These are phyloP conservation scores for Xanthoceras sorbifolium DNA, from an alignment of 345 rosid species.

Conservation along the genomic window DNA sequence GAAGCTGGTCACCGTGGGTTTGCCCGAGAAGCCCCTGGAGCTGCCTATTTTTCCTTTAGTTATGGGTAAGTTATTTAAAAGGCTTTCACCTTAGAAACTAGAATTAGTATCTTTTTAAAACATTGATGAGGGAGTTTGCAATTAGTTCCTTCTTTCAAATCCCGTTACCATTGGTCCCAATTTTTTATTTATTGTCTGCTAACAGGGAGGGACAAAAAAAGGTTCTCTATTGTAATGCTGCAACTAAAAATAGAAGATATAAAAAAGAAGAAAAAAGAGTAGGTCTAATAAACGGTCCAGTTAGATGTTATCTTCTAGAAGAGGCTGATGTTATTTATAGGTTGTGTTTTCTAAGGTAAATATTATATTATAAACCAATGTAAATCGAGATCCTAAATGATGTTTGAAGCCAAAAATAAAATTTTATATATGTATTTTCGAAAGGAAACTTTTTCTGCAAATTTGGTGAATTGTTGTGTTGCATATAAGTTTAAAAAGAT, in stretches of 20 bases:
- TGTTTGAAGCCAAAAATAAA: neutral
- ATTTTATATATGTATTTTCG: neutral
- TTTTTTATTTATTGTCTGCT: no score
- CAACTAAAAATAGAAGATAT: neutral
- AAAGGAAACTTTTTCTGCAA: neutral
- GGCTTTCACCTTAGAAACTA: neutral
- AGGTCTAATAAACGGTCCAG: neutral
- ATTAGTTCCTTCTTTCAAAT: neutral
- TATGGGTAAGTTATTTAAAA: constrained; percentile 45
- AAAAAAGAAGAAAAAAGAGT: neutral
- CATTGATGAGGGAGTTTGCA: neutral
- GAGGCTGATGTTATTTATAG: neutral
- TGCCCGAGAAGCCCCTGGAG: constrained; percentile 78
- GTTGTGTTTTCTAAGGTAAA: neutral
- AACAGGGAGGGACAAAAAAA: no score
- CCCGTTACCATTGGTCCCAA: neutral
- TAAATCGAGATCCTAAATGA: neutral
- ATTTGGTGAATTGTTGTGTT: neutral
- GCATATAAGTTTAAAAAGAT: neutral
- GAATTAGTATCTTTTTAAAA: neutral
- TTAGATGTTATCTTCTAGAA: neutral
- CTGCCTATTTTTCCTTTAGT: constrained; percentile 72
- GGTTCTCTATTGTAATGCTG: no score
- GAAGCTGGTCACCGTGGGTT: constrained; percentile 69
- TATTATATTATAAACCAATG: neutral